Percentiles rank a stretch among this genome's conserved stretches.
phyloP scores from a whole-genome alignment of 2,329 filamentous ascomycete genomes.

The Monosporascus cannonballus region DNA sequence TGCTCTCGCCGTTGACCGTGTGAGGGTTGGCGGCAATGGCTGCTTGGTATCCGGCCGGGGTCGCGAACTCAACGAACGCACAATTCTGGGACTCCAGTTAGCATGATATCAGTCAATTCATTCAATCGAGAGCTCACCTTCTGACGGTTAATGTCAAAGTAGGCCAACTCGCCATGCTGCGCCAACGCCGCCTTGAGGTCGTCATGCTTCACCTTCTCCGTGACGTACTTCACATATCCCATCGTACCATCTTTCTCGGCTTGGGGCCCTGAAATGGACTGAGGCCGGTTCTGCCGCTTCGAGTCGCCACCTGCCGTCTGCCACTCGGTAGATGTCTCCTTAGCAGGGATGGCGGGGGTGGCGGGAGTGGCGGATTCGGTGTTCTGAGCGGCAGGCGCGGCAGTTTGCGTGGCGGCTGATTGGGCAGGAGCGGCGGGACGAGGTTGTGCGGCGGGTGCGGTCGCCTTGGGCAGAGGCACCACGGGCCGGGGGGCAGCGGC shows the following conservation, averaged over 20 bases:
- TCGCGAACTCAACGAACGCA: slow-evolving; percentile 91
- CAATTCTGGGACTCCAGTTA: slow-evolving; percentile 62
- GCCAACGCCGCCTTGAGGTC: slow-evolving; percentile 66
- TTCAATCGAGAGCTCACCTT: slow-evolving; percentile 57
- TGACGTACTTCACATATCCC: slow-evolving; percentile 95
- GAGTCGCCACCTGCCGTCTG: slow-evolving; percentile 80
- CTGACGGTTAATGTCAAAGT: slow-evolving; percentile 72
- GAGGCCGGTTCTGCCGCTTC: slow-evolving; percentile 74
- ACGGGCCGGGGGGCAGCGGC: slow-evolving; percentile 47
- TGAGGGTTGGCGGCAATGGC: slow-evolving; percentile 83
- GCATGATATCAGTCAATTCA: slow-evolving; percentile 11
- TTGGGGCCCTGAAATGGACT: slow-evolving; percentile 53
- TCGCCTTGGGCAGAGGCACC: slow-evolving; percentile 52
- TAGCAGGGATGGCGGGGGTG: slow-evolving; percentile 28
- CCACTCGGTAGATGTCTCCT: slow-evolving; percentile 67
- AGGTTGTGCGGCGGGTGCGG: slow-evolving; percentile 39
- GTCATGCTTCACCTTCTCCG: slow-evolving; percentile 73
- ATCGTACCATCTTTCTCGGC: slow-evolving; percentile 69
- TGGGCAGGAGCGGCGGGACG: slow-evolving; percentile 30
- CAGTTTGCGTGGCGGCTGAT: slow-evolving; percentile 35
- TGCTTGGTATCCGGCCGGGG: slow-evolving; percentile 71
- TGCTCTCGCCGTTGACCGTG: slow-evolving; percentile 72
- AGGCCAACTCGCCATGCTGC: slow-evolving; percentile 64
- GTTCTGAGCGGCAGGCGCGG: slow-evolving; percentile 34
- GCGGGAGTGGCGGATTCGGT: slow-evolving; percentile 26